These are phyloP conservation scores for Pisolithus marmoratus DNA, from an alignment of 768 basidiomycete species.

Conservation along the genomic window DNA sequence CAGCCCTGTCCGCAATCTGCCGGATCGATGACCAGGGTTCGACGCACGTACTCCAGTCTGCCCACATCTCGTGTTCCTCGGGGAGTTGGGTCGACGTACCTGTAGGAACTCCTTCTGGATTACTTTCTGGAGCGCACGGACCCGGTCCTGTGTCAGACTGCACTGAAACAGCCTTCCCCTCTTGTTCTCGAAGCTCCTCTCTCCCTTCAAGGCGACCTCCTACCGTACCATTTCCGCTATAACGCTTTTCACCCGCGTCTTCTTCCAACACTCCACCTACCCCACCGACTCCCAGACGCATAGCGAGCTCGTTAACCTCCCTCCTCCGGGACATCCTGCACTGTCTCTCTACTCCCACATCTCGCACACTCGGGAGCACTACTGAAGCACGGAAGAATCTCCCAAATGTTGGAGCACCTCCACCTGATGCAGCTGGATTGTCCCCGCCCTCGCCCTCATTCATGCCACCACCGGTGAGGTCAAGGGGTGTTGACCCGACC, in stretches of 20 bases:
- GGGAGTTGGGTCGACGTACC: constrained; percentile 7
- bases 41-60: constrained; percentile 65
- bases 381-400: constrained; percentile 66
- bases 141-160: not conserved
- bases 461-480: constrained; percentile 17
- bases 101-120: not conserved
- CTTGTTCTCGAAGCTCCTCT: constrained; percentile 2
- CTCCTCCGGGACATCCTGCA: constrained; percentile 57
- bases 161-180: not conserved
- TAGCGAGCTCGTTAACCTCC: constrained; percentile 75
- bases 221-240: not conserved
- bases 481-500: constrained; percentile 16
- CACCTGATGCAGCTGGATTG: constrained; percentile 3
- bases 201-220: constrained; percentile 3
- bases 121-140: too few relatives aligned
- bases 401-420: constrained; percentile 12
- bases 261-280: constrained; percentile 62
- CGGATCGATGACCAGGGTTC: constrained; percentile 67
- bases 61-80: constrained; percentile 37
- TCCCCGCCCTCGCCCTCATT: constrained; percentile 9
- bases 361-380: constrained; percentile 59
- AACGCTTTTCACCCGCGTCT: not conserved
- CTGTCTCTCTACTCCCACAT: constrained; percentile 45
- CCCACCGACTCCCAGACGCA: constrained; percentile 77
- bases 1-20: constrained; percentile 69